Evolutionary conservation across 768 basidiomycete genomes (phyloP), one percentile per base, ranked within the genome.

Genomic region (Xerocomellus intermedius): DNA sequence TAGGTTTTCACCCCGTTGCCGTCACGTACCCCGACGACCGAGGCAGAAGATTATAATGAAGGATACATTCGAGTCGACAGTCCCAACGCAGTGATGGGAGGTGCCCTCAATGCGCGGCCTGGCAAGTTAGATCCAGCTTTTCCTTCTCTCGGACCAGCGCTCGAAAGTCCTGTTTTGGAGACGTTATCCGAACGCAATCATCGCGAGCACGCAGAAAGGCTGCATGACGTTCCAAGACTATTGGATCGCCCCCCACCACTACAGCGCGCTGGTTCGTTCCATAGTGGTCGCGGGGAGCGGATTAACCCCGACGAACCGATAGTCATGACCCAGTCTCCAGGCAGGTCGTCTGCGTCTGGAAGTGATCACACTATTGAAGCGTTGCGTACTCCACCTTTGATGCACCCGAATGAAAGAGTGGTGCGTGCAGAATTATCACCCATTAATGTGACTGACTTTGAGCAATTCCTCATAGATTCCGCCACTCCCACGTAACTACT

Each of bases 301-400:
- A 14, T 56, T 19, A 33, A 56, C 50, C 60, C 32, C 33, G 56
- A 62, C 14, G 65, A 47, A 5, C 67, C 67, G 32, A 58, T 67
- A 36, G n/a, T 68, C 44, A 61, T 69, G 61, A 38, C 12, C 26
- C 26, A 26, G 19, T 61, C 69, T 3, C 60, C 42, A 24, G 54
- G 55, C 36, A 56, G 64, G 54, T 68, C 60, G 14, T 56, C 58
- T 44, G 52, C 45, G 14, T 56, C 69, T 28, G 62, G 54, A 4
- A 73, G 71, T 49, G 71, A 71, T 44, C 67, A 63, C 36, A 71
- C 71, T n/a, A 57, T 71, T 3, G 69, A 73, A 26, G 61, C 59
- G 13, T 54, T 61, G 38, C 68, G 55, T 52, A 59, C 60, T n/a
- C 60, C 69, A 28, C 36, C 51, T 42, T 50, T 56, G 8, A 42